phyloP scores from a whole-genome alignment of 257 asterid genomes.

The Penstemon davidsonii region DNA sequence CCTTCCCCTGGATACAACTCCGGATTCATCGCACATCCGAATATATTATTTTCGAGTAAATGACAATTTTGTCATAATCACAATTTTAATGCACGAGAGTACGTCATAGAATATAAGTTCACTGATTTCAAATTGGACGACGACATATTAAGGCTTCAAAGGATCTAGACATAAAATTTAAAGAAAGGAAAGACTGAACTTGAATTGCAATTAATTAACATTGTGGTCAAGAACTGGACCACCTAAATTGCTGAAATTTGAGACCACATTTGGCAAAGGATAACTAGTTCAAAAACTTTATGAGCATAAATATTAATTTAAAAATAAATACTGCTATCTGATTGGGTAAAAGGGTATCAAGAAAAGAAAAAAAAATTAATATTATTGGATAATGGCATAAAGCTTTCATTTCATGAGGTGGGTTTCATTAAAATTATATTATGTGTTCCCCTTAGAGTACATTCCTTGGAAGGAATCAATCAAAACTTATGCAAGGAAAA shows the following conservation, averaged over 20 bases:
- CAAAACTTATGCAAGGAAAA: too few relatives aligned
- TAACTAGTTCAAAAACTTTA: constrained; percentile 27
- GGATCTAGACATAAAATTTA: not conserved
- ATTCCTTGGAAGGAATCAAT: constrained; percentile 17
- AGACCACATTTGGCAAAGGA: constrained; percentile 32
- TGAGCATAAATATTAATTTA: constrained; percentile 27
- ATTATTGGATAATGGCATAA: constrained; percentile 15
- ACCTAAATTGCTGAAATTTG: constrained; percentile 24
- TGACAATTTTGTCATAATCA: too few relatives aligned
- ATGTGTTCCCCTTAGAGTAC: constrained; percentile 29
- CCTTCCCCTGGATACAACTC: not conserved
- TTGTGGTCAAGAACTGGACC: constrained; percentile 31
- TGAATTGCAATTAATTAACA: constrained; percentile 23
- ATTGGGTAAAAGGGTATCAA: constrained; percentile 26
- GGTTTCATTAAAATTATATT: constrained; percentile 6
- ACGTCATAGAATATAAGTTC: too few relatives aligned
- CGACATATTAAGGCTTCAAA: not conserved
- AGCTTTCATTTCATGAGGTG: not conserved
- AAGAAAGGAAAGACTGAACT: not conserved
- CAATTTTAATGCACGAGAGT: too few relatives aligned
- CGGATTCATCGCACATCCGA: not conserved
- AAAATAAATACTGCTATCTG: constrained; percentile 13
- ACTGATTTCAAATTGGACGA: constrained; percentile 17
- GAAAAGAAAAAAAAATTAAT: not conserved
- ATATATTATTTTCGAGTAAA: too few relatives aligned